Conservation (phyloP, 805 yeast genomes). For the Metschnikowia anglica region DNA sequence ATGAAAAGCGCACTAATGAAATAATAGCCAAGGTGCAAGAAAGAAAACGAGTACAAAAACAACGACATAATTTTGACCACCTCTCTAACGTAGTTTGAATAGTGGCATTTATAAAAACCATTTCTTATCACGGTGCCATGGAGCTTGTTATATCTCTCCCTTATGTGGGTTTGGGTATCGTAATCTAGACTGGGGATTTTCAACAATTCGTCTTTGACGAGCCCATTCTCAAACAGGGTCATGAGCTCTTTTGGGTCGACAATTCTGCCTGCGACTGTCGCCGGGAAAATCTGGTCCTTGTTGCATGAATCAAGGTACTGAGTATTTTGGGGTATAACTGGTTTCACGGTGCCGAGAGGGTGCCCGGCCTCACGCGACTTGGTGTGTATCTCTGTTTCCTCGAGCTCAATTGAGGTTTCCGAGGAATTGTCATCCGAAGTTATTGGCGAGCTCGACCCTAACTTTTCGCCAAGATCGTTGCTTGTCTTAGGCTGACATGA, state of each 20-base stretch:
- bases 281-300: constrained; percentile 35
- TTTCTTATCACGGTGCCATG: constrained; percentile 53
- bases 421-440: constrained; percentile 15
- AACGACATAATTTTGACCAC: constrained; percentile 56
- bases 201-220: constrained; percentile 55
- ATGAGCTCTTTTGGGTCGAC: constrained; percentile 57
- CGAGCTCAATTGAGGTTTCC: constrained; percentile 16
- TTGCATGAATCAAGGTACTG: constrained; percentile 39
- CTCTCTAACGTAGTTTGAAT: constrained; percentile 72
- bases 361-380: constrained; percentile 32
- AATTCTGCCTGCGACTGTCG: constrained; percentile 26
- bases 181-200: constrained; percentile 65
- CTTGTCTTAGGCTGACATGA: background rate
- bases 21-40: constrained; percentile 47
- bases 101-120: constrained; percentile 72
- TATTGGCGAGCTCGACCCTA: constrained; percentile 12
- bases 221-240: constrained; percentile 56
- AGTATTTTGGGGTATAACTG: constrained; percentile 51
- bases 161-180: constrained; percentile 58
- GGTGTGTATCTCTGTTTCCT: constrained; percentile 4
- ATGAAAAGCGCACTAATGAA: constrained; percentile 59
- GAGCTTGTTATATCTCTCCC: constrained; percentile 57
- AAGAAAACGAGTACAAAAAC: constrained; percentile 48
- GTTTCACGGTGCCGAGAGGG: constrained; percentile 42
- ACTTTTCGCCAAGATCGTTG: constrained; percentile 5